phyloP scores from a whole-genome alignment of 2,329 filamentous ascomycete species.

The Gnomoniopsis smithogilvyi region DNA sequence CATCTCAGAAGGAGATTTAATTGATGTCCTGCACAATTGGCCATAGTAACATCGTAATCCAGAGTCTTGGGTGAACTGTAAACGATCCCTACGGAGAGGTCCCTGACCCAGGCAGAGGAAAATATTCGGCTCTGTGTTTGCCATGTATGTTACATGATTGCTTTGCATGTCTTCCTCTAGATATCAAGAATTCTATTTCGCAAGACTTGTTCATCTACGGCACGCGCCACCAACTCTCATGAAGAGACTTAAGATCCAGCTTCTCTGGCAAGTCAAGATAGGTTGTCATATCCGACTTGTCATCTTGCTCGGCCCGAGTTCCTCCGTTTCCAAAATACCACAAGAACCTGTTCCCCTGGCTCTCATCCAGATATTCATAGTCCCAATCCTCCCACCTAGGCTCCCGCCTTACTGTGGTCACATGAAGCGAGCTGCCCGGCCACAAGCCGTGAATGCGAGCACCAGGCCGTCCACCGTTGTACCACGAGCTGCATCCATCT shows the following conservation, averaged over 20 bases:
- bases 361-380: conserved; percentile 41
- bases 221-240: conserved; percentile 66
- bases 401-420: conserved; percentile 54
- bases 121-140: no score
- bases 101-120: no score
- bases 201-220: conserved; percentile 21
- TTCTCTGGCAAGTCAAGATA: conserved; percentile 57
- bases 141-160: no score
- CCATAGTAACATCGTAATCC: no score
- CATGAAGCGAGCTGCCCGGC: conserved; percentile 64
- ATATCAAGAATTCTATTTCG: no score
- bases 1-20: no score
- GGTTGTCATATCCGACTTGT: conserved; percentile 56
- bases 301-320: conserved; percentile 55
- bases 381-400: conserved; percentile 56
- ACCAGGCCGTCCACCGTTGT: conserved; percentile 63
- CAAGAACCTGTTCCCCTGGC: conserved; percentile 47
- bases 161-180: no score
- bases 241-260: conserved; percentile 58
- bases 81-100: no score
- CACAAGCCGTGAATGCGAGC: conserved; percentile 65
- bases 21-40: no score
- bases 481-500: conserved; percentile 68
- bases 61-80: no score
- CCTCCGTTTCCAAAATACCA: conserved; percentile 68